Base-by-base conservation (phyloP, 2,329 filamentous ascomycete genomes). In the Aureobasidium sp. region DNA sequence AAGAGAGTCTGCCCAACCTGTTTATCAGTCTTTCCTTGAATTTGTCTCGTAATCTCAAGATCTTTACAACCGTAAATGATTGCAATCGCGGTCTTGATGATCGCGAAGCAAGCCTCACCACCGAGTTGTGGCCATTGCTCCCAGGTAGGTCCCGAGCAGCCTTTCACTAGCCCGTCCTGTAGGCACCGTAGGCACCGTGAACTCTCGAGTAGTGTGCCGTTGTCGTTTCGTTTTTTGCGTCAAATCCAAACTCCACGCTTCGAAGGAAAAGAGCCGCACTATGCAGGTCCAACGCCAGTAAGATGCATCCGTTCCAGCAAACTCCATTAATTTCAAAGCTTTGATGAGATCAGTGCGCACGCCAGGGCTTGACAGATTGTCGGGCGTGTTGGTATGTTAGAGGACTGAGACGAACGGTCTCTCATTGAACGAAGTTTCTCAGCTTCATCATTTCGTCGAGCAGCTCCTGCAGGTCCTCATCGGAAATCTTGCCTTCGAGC, bases 401-500 rank as follows among this genome's bases (percentile, higher is more conserved):
- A 29, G 19, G 27, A 25, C 17, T 8, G 15, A 13, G 11, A 37
- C 6, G 40, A 27, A 19, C 21, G 27, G 53, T 45, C 40, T 35
- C 53, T 59, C 45, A 62, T 47, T 62, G 47, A 43, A 55, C 61
- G 50, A 75, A 74, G 70, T 75, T 74, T 67, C 82, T 77, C 70
- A 95, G 78, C 79, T 95, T 95, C 67, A 86, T 88, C 75, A 97
- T 87, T 77, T 99, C 91, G 70, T 96, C 87, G 61, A 99, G 81
- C 61, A 97, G 78, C 64, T 91, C 87, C 74, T 95, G 87, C 65
- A 99, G 77, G 67, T 95, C 90, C 37, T 90, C 88, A 71, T 97
- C 93, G 63, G 82, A 83, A 69, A 97, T 95, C 77, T 99, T 99
- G 74, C 91, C 86, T 67, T 86, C 82, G 54, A 99, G 74, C 66